Evolutionary conservation across 805 yeast species (phyloP).

Genomic region (Cyberlindnera maclurae): DNA sequence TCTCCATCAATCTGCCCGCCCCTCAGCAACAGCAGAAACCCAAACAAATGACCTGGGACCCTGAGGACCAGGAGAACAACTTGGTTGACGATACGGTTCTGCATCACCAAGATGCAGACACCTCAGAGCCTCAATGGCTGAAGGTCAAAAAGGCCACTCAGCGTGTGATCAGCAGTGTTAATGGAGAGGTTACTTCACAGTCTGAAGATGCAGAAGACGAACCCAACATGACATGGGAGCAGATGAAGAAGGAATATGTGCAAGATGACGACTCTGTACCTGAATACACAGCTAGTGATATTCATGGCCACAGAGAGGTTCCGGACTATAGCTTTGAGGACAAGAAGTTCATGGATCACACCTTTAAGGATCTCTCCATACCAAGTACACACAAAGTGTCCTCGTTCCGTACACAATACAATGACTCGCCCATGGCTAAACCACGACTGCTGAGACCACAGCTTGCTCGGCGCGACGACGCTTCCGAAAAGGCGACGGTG

Average conservation of each 20-base stretch:
- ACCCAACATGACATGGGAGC: conserved; percentile 19
- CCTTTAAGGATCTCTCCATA: conserved; percentile 8
- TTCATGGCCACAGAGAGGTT: background rate
- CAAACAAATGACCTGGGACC: conserved; percentile 1
- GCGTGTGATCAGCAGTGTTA: conserved; percentile 1
- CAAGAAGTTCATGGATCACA: conserved; percentile 5
- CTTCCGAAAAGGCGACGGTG: conserved; percentile 1
- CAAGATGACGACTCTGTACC: background rate
- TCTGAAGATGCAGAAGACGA: background rate
- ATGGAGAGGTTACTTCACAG: background rate
- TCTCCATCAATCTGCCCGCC: conserved; percentile 4
- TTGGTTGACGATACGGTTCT: conserved; percentile 14
- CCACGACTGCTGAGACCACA: conserved; percentile 16
- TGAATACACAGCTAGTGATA: background rate
- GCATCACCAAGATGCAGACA: conserved; percentile 11
- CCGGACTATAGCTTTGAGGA: conserved; percentile 23
- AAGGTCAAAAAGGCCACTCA: conserved; percentile 10
- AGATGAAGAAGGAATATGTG: conserved; percentile 14
- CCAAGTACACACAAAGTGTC: conserved; percentile 15
- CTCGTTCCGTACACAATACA: conserved; percentile 12
- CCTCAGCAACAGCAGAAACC: background rate
- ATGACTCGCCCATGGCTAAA: conserved; percentile 20
- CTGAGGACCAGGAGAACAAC: conserved; percentile 11
- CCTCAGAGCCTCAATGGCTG: conserved; percentile 20
- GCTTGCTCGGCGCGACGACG: background rate